Conservation (phyloP, 371 early-diverging fungal species). For the Smittium culicis region DNA sequence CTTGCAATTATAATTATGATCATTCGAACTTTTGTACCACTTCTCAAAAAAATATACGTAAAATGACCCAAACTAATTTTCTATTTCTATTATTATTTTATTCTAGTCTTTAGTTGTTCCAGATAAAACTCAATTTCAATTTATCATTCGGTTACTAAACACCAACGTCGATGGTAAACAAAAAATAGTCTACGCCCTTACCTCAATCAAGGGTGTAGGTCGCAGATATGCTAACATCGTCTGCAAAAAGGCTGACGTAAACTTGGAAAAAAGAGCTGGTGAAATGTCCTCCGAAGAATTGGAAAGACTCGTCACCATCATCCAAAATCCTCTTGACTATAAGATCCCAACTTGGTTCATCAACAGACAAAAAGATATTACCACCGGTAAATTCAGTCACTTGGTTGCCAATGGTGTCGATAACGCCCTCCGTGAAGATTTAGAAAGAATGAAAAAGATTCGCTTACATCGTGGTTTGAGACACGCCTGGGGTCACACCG, state of each 20-base stretch:
- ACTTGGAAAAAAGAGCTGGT: constrained; percentile 93
- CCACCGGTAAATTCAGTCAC: constrained; percentile 88
- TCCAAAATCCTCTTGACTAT: constrained; percentile 84
- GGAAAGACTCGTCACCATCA: constrained; percentile 73
- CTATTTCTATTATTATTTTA: too few species aligned
- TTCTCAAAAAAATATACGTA: too few species aligned
- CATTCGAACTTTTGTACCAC: too few species aligned
- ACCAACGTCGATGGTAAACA: constrained; percentile 98
- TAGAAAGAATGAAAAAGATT: constrained; percentile 95
- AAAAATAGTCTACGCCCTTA: constrained; percentile 92
- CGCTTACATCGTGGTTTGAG: constrained; percentile 93
- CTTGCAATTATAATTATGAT: too few species aligned
- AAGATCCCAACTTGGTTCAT: constrained; percentile 98
- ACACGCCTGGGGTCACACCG: constrained; percentile 93
- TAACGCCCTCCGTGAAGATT: constrained; percentile 90
- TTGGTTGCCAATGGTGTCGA: constrained; percentile 89
- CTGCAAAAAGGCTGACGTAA: constrained; percentile 97
- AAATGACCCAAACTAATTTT: too few species aligned
- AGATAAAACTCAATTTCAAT: constrained; percentile 85
- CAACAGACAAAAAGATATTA: constrained; percentile 95
- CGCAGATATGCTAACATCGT: constrained; percentile 94
- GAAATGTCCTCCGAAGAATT: constrained; percentile 88
- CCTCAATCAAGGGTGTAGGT: constrained; percentile 97
- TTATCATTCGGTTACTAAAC: constrained; percentile 99
- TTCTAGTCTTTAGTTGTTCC: constrained; percentile 72